Base-by-base conservation (phyloP, 257 asterid genomes). In the Eucommia ulmoides region DNA sequence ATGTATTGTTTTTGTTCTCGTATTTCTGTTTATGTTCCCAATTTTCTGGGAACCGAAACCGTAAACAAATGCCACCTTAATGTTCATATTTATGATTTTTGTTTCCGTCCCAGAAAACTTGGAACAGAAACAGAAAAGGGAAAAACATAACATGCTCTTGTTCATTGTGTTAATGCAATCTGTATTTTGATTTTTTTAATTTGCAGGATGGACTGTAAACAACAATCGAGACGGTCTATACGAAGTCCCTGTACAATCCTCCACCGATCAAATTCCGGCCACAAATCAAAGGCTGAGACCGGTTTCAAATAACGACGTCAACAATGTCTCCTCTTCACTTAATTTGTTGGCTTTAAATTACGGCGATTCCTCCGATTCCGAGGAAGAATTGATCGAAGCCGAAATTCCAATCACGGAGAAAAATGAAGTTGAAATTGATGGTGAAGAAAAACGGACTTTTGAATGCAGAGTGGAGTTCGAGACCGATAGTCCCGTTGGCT, bases 291-390 rank as follows among this genome's bases (percentile, higher is more conserved):
- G 54, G 9, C 54, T 24, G 24, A 77, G 44, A 24, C 35, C 59
- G 59, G 65, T 61, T 62, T 63, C 91, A 24, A 53, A 58, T 64
- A 56, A 45, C 24, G 66, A 65, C 48, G 52, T 61, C 45, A 51
- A 25, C 20, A 74, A 73, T 41, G 91, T 53, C 53, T 71, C 82
- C 20, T 83, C 98, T 7, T 75, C 99, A 33, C 96, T 91, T 35
- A 84, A 92, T 59, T 68, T 91, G 55, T 64, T 91, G 63, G 99
- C 97, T 61, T 77, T 83, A 70, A 50, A 82, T 22, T 91, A 91
- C 60, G 88, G 81, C n/a, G 52, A 68, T 74, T 74, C 86, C 48
- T 91, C 96, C 0, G 99, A 91, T 60, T 73, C 94, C 1, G 99
- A 89, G 60, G 88, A 64, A 29, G 93, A 81, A 8, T 74, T 72